These are phyloP conservation scores for Leccinum truebloodii DNA, from an alignment of 768 basidiomycete genomes.

Conservation along the genomic window DNA sequence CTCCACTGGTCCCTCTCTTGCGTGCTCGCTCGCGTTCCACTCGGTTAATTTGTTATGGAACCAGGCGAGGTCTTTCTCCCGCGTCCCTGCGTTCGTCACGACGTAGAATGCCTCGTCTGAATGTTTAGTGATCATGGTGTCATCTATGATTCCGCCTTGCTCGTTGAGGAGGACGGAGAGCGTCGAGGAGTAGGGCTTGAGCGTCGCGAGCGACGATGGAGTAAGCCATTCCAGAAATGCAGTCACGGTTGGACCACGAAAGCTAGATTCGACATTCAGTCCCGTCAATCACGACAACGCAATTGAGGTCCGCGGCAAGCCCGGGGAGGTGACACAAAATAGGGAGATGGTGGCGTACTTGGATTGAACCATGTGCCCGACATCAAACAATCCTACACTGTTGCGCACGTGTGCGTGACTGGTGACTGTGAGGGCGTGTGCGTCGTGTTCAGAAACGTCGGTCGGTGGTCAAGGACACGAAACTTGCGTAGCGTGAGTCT, in stretches of 20 bases:
- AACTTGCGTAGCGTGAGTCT: neutral
- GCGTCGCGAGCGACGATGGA: constrained; percentile 72
- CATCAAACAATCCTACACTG: constrained; percentile 89
- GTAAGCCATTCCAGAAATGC: constrained; percentile 88
- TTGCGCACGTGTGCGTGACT: constrained; percentile 89
- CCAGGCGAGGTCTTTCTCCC: constrained; percentile 81
- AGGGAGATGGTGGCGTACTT: constrained; percentile 52
- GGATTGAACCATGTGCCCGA: constrained; percentile 97
- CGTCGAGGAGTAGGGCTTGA: constrained; percentile 76
- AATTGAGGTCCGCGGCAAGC: neutral
- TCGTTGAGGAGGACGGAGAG: constrained; percentile 90
- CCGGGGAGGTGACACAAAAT: neutral
- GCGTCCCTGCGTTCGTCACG: constrained; percentile 93
- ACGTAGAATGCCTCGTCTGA: constrained; percentile 81
- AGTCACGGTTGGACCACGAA: constrained; percentile 76
- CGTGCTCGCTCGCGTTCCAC: constrained; percentile 70
- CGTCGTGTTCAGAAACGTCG: neutral
- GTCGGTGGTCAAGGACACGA: constrained; percentile 14
- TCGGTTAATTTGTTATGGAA: constrained; percentile 64
- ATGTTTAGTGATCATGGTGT: constrained; percentile 90
- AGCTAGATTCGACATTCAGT: constrained; percentile 49
- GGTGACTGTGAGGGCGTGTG: constrained; percentile 54
- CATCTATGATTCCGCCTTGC: constrained; percentile 93
- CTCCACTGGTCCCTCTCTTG: constrained; percentile 62
- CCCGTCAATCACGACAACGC: neutral